These are phyloP conservation scores for Poronia punctata DNA, from an alignment of 495 filamentous ascomycete genomes.

Conservation along the genomic window DNA sequence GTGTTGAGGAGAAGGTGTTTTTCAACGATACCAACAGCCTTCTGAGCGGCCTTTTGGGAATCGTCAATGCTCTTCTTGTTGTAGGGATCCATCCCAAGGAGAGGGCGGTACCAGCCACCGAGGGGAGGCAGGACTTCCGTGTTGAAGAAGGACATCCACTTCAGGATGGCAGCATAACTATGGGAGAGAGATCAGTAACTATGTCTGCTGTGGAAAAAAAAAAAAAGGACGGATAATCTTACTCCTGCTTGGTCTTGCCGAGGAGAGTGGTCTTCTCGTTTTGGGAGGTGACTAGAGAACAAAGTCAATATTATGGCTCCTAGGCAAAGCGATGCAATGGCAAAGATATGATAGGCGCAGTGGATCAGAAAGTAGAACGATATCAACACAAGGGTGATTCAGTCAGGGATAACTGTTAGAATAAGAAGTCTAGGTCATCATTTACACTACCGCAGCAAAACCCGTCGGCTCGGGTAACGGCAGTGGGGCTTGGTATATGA, in stretches of 20 bases:
- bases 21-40: constrained; percentile 66
- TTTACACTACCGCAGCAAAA: constrained; percentile 34
- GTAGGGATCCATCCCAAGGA: constrained; percentile 75
- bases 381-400: constrained; percentile 82
- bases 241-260: constrained; percentile 99
- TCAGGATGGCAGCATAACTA: constrained; percentile 87
- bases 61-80: constrained; percentile 98
- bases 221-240: constrained; percentile 25
- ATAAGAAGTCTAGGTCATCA: constrained; percentile 72
- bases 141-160: constrained; percentile 89
- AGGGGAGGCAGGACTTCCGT: constrained; percentile 68
- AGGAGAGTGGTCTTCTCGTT: constrained; percentile 99
- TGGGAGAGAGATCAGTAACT: constrained; percentile 16
- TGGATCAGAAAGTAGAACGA: constrained; percentile 51
- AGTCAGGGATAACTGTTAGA: constrained; percentile 99
- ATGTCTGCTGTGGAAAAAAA: not conserved
- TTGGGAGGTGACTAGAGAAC: constrained; percentile 79
- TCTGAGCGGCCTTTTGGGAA: constrained; percentile 54
- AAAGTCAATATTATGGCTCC: constrained; percentile 25
- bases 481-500: constrained; percentile 1
- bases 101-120: constrained; percentile 81
- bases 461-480: too few species aligned
- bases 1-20: constrained; percentile 86
- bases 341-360: not conserved
- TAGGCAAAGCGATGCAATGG: not conserved